Percentiles rank a stretch among this genome's conserved stretches.
phyloP scores from a whole-genome alignment of 2,329 filamentous ascomycete species.

The Whalleya microplaca region DNA sequence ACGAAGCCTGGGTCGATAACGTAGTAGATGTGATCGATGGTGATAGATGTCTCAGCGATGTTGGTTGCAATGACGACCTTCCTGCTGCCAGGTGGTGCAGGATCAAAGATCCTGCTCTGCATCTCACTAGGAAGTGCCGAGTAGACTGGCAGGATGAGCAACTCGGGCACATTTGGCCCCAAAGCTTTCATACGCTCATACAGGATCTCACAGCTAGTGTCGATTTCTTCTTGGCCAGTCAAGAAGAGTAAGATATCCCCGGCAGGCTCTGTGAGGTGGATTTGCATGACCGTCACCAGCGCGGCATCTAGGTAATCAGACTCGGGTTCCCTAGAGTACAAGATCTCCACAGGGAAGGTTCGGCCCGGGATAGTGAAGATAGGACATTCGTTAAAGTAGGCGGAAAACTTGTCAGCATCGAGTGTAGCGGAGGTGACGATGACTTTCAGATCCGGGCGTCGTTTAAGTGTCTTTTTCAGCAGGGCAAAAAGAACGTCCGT shows the following conservation, averaged over 20 bases:
- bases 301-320: constrained; percentile 94
- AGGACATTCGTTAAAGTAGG: constrained; percentile 93
- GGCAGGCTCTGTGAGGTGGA: constrained; percentile 87
- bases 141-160: constrained; percentile 95
- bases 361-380: constrained; percentile 96
- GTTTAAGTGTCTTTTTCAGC: constrained; percentile 88
- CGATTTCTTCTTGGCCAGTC: constrained; percentile 97
- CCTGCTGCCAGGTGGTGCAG: constrained; percentile 79
- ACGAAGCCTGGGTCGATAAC: constrained; percentile 97
- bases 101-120: constrained; percentile 93
- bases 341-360: constrained; percentile 92
- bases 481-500: constrained; percentile 95
- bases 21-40: constrained; percentile 96
- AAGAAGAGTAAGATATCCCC: constrained; percentile 97
- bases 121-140: constrained; percentile 91
- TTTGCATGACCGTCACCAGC: constrained; percentile 97
- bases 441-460: constrained; percentile 84
- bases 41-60: constrained; percentile 97
- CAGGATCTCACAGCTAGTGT: constrained; percentile 89
- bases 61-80: constrained; percentile 99
- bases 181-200: constrained; percentile 96
- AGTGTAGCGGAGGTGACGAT: constrained; percentile 97
- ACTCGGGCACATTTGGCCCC: constrained; percentile 85
- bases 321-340: constrained; percentile 94
- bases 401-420: constrained; percentile 95